Percentiles rank a stretch among this genome's conserved stretches.
Conservation (phyloP, 2,329 filamentous ascomycete species). For the Claviceps sp. region DNA sequence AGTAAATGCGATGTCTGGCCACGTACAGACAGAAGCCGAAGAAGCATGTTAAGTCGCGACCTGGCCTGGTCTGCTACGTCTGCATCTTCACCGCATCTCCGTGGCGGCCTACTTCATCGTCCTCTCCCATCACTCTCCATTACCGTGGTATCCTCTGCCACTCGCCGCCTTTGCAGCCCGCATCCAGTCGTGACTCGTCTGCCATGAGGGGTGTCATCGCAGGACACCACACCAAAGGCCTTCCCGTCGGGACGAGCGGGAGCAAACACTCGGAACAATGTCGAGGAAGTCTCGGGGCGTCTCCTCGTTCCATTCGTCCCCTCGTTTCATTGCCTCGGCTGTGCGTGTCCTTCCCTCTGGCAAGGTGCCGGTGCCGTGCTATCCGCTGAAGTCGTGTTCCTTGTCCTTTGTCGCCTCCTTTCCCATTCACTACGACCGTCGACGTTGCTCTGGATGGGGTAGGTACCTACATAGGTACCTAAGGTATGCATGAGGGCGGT, state of each 20-base stretch:
- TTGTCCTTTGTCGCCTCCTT: not conserved
- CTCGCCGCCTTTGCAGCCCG: not conserved
- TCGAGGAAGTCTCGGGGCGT: constrained; percentile 19
- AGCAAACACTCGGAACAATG: constrained; percentile 28
- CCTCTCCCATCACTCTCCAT: not conserved
- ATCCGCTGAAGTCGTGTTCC: not conserved
- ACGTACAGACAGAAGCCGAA: not conserved
- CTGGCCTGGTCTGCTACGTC: not conserved
- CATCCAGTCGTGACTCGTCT: not conserved
- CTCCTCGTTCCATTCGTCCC: not conserved
- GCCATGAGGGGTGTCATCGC: constrained; percentile 19
- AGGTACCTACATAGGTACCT: too few species aligned
- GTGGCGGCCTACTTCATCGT: not conserved
- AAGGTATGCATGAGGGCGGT: not conserved
- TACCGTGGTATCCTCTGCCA: too few species aligned
- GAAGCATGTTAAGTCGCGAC: not conserved
- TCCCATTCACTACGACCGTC: not conserved
- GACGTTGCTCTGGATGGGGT: not conserved
- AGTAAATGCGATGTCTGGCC: too few species aligned
- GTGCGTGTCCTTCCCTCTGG: not conserved
- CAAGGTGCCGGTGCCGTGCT: not conserved
- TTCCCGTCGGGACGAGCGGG: constrained; percentile 17
- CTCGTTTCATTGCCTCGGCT: not conserved
- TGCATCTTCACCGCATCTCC: not conserved
- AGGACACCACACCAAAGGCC: constrained; percentile 17